Conservation (phyloP, 140 eudicot species). For the Ambrosia hybrid region DNA sequence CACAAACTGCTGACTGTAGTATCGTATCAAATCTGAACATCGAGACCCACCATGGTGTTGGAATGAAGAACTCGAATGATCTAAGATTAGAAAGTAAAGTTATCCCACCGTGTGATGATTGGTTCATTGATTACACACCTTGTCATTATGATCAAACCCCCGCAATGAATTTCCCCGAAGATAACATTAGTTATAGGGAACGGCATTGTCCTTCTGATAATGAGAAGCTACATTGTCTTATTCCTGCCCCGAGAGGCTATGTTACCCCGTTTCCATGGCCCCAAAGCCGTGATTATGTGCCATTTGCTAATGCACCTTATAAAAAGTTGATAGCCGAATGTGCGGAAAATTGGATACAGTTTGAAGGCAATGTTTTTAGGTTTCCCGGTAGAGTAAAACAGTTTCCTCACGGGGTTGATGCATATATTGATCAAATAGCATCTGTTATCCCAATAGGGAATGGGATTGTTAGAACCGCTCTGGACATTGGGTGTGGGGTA, state of each 20-base stretch:
- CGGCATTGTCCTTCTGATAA: constrained; percentile 61
- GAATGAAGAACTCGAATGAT: constrained; percentile 22
- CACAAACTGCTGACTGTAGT: constrained; percentile 59
- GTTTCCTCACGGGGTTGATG: constrained; percentile 88
- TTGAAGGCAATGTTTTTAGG: constrained; percentile 63
- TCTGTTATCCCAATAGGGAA: constrained; percentile 63
- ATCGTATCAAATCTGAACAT: constrained; percentile 47
- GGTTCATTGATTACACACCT: constrained; percentile 61
- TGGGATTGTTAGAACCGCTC: constrained; percentile 70
- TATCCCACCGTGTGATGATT: constrained; percentile 53
- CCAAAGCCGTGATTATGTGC: constrained; percentile 54
- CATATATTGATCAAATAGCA: constrained; percentile 69
- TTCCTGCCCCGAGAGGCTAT: constrained; percentile 66
- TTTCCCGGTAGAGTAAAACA: constrained; percentile 86
- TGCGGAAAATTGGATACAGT: constrained; percentile 68
- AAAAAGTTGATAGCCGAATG: constrained; percentile 53
- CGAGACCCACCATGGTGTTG: constrained; percentile 58
- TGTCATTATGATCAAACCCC: constrained; percentile 56
- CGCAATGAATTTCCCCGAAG: constrained; percentile 65
- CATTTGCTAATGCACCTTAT: constrained; percentile 53
- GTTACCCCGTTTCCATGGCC: constrained; percentile 62
- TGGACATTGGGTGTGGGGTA: constrained; percentile 85
- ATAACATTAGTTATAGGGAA: constrained; percentile 58
- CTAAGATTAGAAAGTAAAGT: constrained; percentile 22
- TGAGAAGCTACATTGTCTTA: constrained; percentile 54